phyloP scores from a whole-genome alignment of 2,329 filamentous ascomycete species.

The Xylaria arbuscula region DNA sequence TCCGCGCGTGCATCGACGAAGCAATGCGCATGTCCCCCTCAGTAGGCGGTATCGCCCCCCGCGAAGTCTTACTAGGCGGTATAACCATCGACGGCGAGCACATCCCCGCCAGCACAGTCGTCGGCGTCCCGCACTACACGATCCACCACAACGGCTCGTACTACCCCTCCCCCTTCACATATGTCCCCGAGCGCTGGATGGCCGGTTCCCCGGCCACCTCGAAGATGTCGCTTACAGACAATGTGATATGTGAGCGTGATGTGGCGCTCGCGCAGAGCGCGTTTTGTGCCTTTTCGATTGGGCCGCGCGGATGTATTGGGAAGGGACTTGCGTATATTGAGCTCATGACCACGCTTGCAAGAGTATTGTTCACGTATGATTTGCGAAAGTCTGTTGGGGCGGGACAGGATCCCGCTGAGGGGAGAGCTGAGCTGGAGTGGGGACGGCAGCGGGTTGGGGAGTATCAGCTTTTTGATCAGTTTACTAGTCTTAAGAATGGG shows the following conservation, averaged over 20 bases:
- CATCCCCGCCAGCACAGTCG: constrained; percentile 69
- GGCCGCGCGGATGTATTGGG: constrained; percentile 77
- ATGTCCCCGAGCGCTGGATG: constrained; percentile 74
- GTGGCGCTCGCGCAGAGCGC: constrained; percentile 70
- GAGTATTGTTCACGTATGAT: constrained; percentile 71
- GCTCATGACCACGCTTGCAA: constrained; percentile 71
- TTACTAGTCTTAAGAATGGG: constrained; percentile 79
- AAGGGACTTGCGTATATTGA: constrained; percentile 76
- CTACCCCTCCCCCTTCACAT: constrained; percentile 69
- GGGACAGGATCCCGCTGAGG: constrained; percentile 64
- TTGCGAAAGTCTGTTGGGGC: constrained; percentile 62
- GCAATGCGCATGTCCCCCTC: constrained; percentile 72
- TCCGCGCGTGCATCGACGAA: constrained; percentile 73
- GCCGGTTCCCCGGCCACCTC: constrained; percentile 52
- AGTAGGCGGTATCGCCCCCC: constrained; percentile 69
- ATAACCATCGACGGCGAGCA: constrained; percentile 63
- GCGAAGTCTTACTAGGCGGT: constrained; percentile 68
- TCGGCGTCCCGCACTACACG: constrained; percentile 74
- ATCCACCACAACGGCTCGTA: constrained; percentile 74
- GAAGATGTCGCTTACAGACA: constrained; percentile 48
- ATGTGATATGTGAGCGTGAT: constrained; percentile 61
- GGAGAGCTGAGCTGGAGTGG: constrained; percentile 59
- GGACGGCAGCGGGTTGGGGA: constrained; percentile 68
- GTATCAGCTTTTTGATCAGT: constrained; percentile 78
- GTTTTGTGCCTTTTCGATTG: constrained; percentile 80